A percentile compares a stretch with the other conserved stretches of the same genome.
Evolutionary conservation across 345 rosid species (phyloP).

Genomic region (Populus ilicifolia): DNA sequence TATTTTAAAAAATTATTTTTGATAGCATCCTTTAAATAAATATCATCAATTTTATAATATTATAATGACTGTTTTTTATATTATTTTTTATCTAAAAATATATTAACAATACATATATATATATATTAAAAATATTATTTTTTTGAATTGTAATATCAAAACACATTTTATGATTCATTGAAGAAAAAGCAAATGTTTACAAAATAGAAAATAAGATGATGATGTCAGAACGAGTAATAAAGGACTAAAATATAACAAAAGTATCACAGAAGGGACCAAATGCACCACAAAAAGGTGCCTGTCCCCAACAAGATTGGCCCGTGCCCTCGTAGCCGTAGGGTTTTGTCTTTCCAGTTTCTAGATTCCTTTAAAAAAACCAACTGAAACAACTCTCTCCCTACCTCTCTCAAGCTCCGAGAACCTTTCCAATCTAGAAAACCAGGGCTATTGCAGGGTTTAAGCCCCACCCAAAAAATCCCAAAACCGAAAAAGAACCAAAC

Average conservation of each 20-base stretch:
- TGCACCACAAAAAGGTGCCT: background rate
- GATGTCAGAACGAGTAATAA: no score
- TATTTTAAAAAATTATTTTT: no score
- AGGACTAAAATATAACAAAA: no score
- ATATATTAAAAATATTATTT: no score
- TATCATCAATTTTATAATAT: no score
- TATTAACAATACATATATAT: no score
- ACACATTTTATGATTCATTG: no score
- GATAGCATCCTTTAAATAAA: fast-evolving
- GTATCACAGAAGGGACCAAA: background rate
- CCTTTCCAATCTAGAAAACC: constrained; percentile 2
- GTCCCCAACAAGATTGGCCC: background rate
- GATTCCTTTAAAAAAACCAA: background rate
- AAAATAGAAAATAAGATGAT: no score
- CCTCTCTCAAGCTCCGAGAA: constrained; percentile 1
- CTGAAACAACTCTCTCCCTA: background rate
- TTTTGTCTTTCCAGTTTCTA: background rate
- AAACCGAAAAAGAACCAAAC: background rate
- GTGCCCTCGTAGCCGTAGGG: background rate
- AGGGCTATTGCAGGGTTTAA: constrained; percentile 46
- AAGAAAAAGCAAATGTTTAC: no score
- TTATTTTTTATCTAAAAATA: no score
- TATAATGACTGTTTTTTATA: no score
- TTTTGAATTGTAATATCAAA: no score
- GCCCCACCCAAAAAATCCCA: background rate